Evolutionary conservation across 345 rosid genomes (phyloP), one percentile per base, ranked within the genome.

Genomic region (Microthlaspi erraticum): DNA sequence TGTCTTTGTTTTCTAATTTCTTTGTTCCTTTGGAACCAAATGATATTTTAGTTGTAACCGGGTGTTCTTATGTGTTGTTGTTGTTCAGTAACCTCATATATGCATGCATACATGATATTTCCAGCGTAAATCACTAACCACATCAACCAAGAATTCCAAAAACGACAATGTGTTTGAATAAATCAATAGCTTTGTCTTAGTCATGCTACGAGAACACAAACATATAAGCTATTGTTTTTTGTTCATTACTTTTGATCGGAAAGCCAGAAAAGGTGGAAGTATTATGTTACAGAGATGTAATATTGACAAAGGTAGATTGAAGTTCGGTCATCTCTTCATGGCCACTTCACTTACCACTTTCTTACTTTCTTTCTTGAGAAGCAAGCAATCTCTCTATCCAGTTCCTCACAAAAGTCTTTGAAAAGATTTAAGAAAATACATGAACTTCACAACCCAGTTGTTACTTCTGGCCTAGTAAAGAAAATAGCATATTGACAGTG

Each of bases 321-420:
- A 0, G 26, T 46, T 41, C 12, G 29, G 53, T 58, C 34, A 49
- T 49, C 57, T 55, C 69, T 44, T 55, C 48, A 12, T 66, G 38
- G 20, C 50, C 50, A 58, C 64, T 76, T 76, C 71, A 75, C 69
- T 60, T 66, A 29, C 74, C 70, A 61, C 73, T 74, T 62, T 36
- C 73, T 44, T 26, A 26, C 52, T 72, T 44, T 33, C 62, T 73
- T 66, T 49, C 67, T 44, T 44, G 71, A 38, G 60, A 49, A 63
- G 31, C 61, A 76, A 70, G 46, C 60, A 55, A 69, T 46, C 53
- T 37, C 60, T 66, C 68, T 60, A 43, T 43, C 43, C 49, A 57
- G 17, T 31, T 68, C 65, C 42, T 74, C 42, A 34, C 3, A 5
- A 17, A 51, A 59, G 41, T 36, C 64, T 56, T n/a, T 2, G 12